Evolutionary conservation across 176 grass and related monocot species (phyloP).

Genomic region (Oryza officinalis): DNA sequence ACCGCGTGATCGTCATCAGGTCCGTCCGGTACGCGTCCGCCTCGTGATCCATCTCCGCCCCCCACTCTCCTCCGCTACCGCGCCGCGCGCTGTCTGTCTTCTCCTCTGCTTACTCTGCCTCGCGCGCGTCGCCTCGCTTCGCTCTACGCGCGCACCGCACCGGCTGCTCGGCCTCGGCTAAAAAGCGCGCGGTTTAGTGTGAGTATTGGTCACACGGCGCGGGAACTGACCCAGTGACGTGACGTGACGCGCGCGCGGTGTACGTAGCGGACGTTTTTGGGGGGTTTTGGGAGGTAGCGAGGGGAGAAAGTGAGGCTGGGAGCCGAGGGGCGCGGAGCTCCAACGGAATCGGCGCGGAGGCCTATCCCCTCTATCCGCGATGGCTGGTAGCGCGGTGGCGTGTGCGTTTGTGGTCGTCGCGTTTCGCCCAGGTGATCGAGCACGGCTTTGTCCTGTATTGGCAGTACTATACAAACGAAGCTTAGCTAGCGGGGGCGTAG

Average conservation of each 20-base stretch:
- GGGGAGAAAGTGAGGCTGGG: conserved; percentile 43
- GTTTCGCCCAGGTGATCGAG: conserved; percentile 9
- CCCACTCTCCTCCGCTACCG: background rate
- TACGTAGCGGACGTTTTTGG: background rate
- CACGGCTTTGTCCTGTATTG: conserved; percentile 23
- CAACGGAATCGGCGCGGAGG: conserved; percentile 44
- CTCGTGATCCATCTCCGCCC: conserved; percentile 69
- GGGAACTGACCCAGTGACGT: conserved; percentile 4
- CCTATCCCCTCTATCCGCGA: conserved; percentile 60
- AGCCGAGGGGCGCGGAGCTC: conserved; percentile 35
- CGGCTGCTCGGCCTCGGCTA: background rate
- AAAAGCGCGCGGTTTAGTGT: conserved; percentile 14
- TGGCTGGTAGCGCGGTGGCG: conserved; percentile 28
- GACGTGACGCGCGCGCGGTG: background rate
- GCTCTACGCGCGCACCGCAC: background rate
- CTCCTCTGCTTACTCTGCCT: background rate
- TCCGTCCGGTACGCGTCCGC: conserved; percentile 84
- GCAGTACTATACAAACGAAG: background rate
- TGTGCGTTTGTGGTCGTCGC: conserved; percentile 30
- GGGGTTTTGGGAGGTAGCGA: background rate
- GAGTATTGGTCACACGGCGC: background rate
- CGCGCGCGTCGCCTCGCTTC: background rate
- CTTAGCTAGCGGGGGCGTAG: background rate
- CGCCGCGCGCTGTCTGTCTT: background rate
- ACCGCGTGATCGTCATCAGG: conserved; percentile 93